A percentile compares a stretch with the other conserved stretches of the same genome.
These are phyloP conservation scores for Tricholoma furcatifolium DNA, from an alignment of 768 basidiomycete genomes.

Conservation along the genomic window DNA sequence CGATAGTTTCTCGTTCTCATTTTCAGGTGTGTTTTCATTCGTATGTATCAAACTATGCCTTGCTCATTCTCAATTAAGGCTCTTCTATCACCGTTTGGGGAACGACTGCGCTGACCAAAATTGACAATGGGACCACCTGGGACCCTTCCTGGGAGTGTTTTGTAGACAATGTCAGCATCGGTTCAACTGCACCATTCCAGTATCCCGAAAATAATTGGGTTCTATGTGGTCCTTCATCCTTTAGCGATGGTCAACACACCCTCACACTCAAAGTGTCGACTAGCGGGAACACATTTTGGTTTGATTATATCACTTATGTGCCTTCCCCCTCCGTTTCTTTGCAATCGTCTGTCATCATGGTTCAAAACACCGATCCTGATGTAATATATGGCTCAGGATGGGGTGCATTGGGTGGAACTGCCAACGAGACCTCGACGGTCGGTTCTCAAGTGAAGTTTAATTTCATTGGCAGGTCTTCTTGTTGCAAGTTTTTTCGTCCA, in stretches of 20 bases:
- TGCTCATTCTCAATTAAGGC: not conserved
- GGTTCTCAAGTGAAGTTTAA: slow-evolving; percentile 5
- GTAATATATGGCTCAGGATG: not conserved
- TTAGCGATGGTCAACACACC: slow-evolving; percentile 21
- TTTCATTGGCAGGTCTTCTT: slow-evolving; percentile 8
- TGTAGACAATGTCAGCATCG: slow-evolving; percentile 22
- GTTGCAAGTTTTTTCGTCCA: not conserved
- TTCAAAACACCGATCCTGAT: slow-evolving; percentile 7
- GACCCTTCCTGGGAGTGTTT: slow-evolving; percentile 27
- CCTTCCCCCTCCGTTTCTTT: slow-evolving; percentile 17
- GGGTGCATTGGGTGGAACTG: slow-evolving; percentile 1
- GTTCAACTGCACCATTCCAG: slow-evolving; percentile 6
- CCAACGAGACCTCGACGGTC: slow-evolving; percentile 2
- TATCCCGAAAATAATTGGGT: slow-evolving; percentile 18
- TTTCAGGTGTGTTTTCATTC: slow-evolving; percentile 22
- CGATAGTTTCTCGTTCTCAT: slow-evolving; percentile 27
- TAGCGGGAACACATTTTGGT: slow-evolving; percentile 26
- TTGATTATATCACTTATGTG: slow-evolving; percentile 24
- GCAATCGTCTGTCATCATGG: not conserved
- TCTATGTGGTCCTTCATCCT: slow-evolving; percentile 16
- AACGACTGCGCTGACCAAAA: slow-evolving; percentile 15
- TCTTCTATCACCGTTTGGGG: slow-evolving; percentile 19
- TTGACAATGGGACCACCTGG: slow-evolving; percentile 4
- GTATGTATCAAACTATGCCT: not conserved
- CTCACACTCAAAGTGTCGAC: slow-evolving; percentile 21